These are phyloP conservation scores for Globisporangium acanthophoron DNA, from an alignment of 352 stramenopile genomes.

Conservation along the genomic window DNA sequence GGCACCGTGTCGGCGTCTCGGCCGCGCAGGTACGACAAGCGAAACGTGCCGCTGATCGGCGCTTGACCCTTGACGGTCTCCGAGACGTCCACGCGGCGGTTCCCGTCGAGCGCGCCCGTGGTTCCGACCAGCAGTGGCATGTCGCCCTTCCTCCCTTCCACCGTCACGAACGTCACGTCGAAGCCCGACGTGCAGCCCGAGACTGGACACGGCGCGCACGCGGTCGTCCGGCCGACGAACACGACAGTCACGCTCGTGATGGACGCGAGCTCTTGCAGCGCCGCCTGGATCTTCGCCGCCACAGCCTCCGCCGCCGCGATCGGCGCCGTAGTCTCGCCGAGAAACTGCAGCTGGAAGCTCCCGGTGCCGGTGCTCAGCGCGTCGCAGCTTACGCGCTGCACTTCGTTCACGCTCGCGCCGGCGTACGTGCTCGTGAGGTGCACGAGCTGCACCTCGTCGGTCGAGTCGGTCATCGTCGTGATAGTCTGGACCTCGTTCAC, in stretches of 20 bases:
- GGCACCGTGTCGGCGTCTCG: constrained; percentile 69
- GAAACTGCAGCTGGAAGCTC: constrained; percentile 82
- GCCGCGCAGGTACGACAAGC: constrained; percentile 79
- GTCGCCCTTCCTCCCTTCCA: constrained; percentile 77
- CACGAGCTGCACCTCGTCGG: constrained; percentile 89
- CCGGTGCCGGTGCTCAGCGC: constrained; percentile 61
- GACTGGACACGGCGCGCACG: constrained; percentile 61
- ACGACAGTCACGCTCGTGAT: constrained; percentile 84
- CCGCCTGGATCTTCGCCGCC: constrained; percentile 67
- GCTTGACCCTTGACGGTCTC: constrained; percentile 81
- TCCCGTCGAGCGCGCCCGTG: constrained; percentile 86
- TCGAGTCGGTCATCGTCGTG: constrained; percentile 57
- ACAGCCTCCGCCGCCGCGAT: constrained; percentile 82
- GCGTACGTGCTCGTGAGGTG: constrained; percentile 76
- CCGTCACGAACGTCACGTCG: constrained; percentile 84
- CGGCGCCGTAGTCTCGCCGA: constrained; percentile 84
- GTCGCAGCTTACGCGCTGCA: constrained; percentile 91
- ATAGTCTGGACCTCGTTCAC: constrained; percentile 69
- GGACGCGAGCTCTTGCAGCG: constrained; percentile 85
- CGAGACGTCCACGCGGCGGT: constrained; percentile 81
- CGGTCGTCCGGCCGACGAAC: constrained; percentile 57
- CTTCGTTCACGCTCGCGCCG: constrained; percentile 53
- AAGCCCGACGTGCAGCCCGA: constrained; percentile 67
- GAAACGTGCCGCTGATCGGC: constrained; percentile 86
- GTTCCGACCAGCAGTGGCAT: constrained; percentile 85